Conservation (phyloP, 83 land plant species). For the Diphasiastrum complanatum region DNA sequence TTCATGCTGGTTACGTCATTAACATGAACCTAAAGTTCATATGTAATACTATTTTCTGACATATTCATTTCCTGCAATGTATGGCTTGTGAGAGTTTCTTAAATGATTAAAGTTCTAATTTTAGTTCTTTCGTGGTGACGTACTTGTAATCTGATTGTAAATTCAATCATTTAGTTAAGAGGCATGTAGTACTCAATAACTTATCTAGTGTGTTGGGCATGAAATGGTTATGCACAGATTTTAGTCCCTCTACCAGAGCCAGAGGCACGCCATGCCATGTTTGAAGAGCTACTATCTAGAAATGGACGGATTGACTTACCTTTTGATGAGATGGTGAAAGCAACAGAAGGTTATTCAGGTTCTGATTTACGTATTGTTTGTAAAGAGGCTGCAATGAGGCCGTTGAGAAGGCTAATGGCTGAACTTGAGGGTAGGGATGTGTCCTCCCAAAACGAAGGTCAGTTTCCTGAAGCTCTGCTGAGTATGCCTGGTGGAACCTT, state of each 20-base stretch:
- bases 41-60: too few species aligned
- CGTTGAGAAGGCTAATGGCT: slow-evolving; percentile 81
- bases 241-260: slow-evolving; percentile 93
- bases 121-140: too few species aligned
- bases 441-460: slow-evolving; percentile 24
- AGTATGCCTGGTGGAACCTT: too few species aligned
- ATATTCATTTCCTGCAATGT: too few species aligned
- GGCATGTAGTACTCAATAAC: background rate
- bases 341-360: slow-evolving; percentile 86
- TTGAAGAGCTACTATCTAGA: slow-evolving; percentile 58
- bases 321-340: slow-evolving; percentile 61
- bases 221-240: slow-evolving; percentile 45
- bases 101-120: too few species aligned
- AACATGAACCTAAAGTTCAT: too few species aligned
- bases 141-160: too few species aligned
- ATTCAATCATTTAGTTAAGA: too few species aligned
- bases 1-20: too few species aligned
- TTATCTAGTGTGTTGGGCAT: background rate
- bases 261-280: slow-evolving; percentile 85
- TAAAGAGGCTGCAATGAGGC: slow-evolving; percentile 99
- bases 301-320: slow-evolving; percentile 46
- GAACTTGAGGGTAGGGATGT: slow-evolving; percentile 46
- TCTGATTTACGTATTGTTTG: slow-evolving; percentile 89
- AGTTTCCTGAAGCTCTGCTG: slow-evolving; percentile 32
- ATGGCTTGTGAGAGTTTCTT: too few species aligned